Conservation (phyloP, 176 grass and related monocot genomes). For the Triticum urartu region DNA sequence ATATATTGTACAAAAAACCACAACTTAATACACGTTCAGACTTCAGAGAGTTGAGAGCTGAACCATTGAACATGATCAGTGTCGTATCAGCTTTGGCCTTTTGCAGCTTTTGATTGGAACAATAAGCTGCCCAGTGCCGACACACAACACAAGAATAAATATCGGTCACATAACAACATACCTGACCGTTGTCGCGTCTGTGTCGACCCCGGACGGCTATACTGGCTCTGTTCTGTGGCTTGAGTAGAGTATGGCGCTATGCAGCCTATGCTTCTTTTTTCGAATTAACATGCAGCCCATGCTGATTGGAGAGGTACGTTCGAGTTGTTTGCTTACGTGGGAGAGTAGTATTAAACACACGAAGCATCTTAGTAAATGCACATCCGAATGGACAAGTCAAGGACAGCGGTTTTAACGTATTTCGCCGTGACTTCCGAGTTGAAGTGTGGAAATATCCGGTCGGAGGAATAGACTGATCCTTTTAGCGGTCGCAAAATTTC, state of each 20-base stretch:
- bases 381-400: not conserved
- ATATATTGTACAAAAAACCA: too few species aligned
- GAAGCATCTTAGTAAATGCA: not conserved
- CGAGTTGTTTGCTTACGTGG: not conserved
- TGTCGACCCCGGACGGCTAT: slow-evolving; percentile 1
- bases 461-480: not conserved
- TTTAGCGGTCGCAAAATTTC: not conserved
- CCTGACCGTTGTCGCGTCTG: slow-evolving; percentile 28
- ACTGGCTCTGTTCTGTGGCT: not conserved
- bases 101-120: not conserved
- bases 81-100: not conserved
- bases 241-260: not conserved
- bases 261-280: too few species aligned
- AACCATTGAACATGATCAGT: not conserved
- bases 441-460: not conserved
- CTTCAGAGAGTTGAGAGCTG: not conserved
- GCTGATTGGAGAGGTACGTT: not conserved
- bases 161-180: not conserved
- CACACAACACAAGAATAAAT: not conserved
- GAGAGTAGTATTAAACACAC: not conserved
- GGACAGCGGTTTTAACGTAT: not conserved
- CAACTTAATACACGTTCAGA: not conserved
- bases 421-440: not conserved
- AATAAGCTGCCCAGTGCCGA: slow-evolving; percentile 21
- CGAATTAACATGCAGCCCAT: not conserved